phyloP scores from a whole-genome alignment of 192 early-diverging fungal genomes.

The Coemansia pectinata region DNA sequence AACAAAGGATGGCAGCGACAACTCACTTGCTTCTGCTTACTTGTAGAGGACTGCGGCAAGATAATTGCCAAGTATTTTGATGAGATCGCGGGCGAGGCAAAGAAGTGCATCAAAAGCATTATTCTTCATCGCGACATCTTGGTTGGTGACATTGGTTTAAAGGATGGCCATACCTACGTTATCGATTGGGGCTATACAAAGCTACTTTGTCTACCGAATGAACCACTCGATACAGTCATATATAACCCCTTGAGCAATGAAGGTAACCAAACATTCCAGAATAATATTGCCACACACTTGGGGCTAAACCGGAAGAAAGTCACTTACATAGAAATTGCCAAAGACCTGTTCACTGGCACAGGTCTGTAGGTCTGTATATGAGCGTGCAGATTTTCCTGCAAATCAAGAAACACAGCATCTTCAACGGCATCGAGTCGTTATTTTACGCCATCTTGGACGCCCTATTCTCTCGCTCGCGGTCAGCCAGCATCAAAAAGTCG shows the following conservation, averaged over 20 bases:
- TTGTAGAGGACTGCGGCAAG: constrained; percentile 14
- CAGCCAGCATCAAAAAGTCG: too few relatives aligned
- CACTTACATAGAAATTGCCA: neutral
- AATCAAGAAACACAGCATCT: neutral
- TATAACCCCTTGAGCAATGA: neutral
- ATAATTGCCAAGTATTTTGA: neutral
- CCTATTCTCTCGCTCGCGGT: neutral
- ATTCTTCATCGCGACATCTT: constrained; percentile 19
- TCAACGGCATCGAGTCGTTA: constrained; percentile 15
- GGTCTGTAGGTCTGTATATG: neutral
- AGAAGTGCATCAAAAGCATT: neutral
- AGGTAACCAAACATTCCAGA: neutral
- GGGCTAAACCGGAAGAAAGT: neutral
- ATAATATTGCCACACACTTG: neutral
- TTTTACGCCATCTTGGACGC: constrained; percentile 14
- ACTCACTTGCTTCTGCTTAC: neutral
- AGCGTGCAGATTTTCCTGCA: constrained; percentile 9
- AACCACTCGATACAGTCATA: neutral
- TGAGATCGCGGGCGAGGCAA: neutral
- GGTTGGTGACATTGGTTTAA: constrained; percentile 7
- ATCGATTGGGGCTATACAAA: constrained; percentile 19
- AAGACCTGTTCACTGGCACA: neutral
- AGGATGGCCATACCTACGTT: neutral
- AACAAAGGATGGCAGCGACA: neutral
- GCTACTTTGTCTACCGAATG: neutral